Evolutionary conservation across 208 protist species (phyloP).

Genomic region (Wallacemonas rigidus): DNA sequence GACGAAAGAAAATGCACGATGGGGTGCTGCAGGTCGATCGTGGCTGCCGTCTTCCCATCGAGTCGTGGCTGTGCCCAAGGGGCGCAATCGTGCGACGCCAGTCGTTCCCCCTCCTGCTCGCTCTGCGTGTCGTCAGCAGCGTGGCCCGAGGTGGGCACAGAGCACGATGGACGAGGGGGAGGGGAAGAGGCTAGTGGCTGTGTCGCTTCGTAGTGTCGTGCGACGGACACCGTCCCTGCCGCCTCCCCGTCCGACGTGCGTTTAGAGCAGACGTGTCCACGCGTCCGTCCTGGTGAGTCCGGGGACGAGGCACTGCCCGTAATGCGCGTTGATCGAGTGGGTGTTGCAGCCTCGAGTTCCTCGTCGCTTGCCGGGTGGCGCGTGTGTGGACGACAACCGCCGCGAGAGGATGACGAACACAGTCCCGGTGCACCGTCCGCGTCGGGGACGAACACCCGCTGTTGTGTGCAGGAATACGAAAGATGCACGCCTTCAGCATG

Average conservation of each 20-base stretch:
- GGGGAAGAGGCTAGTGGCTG: neutral
- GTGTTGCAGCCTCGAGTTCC: neutral
- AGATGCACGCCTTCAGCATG: too few species aligned
- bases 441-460: too few species aligned
- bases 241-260: constrained; percentile 1
- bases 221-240: neutral
- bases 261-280: neutral
- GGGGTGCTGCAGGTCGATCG: constrained; percentile 43
- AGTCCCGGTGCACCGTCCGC: too few species aligned
- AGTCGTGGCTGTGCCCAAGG: neutral
- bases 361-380: neutral
- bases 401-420: too few species aligned
- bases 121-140: too few species aligned
- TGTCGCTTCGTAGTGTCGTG: neutral
- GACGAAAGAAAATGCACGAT: constrained; percentile 79
- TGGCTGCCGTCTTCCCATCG: neutral
- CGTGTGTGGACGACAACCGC: neutral
- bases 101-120: too few species aligned
- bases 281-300: constrained; percentile 1
- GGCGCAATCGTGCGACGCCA: too few species aligned
- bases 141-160: too few species aligned
- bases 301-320: neutral
- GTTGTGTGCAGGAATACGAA: too few species aligned
- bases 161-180: neutral
- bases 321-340: neutral